Evolutionary conservation across 2,329 filamentous ascomycete species (phyloP).

Genomic region (Cladosporium austrohemisphaericum): DNA sequence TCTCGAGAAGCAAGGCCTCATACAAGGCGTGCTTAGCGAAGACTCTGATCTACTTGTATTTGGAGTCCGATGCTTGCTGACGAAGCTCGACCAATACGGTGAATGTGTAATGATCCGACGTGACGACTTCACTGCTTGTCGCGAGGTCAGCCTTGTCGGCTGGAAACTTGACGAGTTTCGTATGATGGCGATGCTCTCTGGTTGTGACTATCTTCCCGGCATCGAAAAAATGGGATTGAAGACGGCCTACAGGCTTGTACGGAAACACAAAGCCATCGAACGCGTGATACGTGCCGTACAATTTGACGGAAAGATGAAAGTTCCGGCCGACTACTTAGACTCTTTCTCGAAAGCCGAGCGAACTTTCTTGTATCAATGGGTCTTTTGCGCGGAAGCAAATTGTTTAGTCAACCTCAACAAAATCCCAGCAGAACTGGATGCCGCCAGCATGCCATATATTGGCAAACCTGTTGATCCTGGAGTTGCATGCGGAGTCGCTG

Average conservation of each 20-base stretch:
- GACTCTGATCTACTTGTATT: constrained; percentile 96
- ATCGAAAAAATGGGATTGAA: constrained; percentile 86
- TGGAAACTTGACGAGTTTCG: constrained; percentile 92
- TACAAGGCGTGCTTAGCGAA: constrained; percentile 87
- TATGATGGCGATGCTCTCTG: constrained; percentile 92
- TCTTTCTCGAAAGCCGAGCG: constrained; percentile 81
- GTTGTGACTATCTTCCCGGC: constrained; percentile 89
- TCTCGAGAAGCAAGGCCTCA: constrained; percentile 77
- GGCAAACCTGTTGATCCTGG: constrained; percentile 65
- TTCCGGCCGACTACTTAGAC: constrained; percentile 77
- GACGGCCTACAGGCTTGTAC: constrained; percentile 84
- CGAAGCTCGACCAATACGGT: constrained; percentile 91
- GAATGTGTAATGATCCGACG: constrained; percentile 90
- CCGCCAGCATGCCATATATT: constrained; percentile 75
- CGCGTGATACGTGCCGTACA: constrained; percentile 76
- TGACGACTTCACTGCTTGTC: constrained; percentile 80
- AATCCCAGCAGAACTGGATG: constrained; percentile 58
- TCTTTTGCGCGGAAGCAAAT: constrained; percentile 74
- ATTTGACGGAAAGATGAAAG: constrained; percentile 79
- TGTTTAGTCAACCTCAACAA: constrained; percentile 72
- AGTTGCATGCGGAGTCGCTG: constrained; percentile 69
- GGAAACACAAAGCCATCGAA: constrained; percentile 85
- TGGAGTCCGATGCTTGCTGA: constrained; percentile 82
- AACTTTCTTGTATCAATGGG: constrained; percentile 91
- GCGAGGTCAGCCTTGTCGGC: constrained; percentile 81